Conservation (phyloP, 225 moss, liverwort and hornwort species). For the Marchantia paleacea region DNA sequence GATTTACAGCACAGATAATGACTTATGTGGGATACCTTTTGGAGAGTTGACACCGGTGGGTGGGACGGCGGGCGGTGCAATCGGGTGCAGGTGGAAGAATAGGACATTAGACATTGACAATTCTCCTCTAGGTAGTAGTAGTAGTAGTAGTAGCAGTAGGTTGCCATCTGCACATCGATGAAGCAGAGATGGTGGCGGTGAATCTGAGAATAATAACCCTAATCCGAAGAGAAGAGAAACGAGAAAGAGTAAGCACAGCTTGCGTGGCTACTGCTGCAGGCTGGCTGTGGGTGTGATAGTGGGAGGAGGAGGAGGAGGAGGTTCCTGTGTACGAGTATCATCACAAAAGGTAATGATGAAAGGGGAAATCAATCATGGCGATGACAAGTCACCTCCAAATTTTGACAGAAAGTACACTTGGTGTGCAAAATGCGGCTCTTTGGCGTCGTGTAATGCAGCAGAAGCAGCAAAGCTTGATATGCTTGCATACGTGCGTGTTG, state of each 20-base stretch:
- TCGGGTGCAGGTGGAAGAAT: background rate
- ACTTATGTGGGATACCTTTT: background rate
- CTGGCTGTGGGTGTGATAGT: background rate
- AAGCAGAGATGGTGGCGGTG: background rate
- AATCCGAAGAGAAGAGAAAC: too few species aligned
- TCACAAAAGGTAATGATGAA: background rate
- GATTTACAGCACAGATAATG: background rate
- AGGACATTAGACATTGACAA: background rate
- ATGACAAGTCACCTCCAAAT: too few species aligned
- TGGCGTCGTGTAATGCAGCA: background rate
- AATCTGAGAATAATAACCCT: background rate
- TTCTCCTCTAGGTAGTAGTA: background rate
- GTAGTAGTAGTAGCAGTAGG: background rate
- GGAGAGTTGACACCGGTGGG: background rate
- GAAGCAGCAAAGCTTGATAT: background rate
- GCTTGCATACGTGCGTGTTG: slow-evolving; percentile 8
- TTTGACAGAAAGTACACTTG: background rate
- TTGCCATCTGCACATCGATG: background rate
- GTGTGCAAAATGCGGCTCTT: background rate
- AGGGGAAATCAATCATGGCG: background rate
- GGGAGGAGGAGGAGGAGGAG: background rate
- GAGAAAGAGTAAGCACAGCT: too few species aligned
- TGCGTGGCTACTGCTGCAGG: background rate
- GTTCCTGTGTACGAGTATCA: background rate
- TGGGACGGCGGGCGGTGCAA: background rate